Base-by-base conservation (phyloP, 140 eudicot species). In the Stevia rebaudiana region DNA sequence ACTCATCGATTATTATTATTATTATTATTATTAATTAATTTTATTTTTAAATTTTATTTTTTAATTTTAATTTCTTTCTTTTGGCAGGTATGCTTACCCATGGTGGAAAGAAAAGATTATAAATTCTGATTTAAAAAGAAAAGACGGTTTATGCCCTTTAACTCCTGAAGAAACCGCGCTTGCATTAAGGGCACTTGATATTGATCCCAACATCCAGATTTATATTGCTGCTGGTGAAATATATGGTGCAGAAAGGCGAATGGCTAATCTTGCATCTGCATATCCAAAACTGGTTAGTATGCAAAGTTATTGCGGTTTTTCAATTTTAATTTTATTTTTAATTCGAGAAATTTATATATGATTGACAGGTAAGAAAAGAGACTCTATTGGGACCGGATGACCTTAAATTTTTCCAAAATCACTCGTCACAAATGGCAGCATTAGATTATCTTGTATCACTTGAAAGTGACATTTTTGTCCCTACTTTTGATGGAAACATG, bases 51-150 rank as follows among this genome's bases (percentile, higher is more conserved):
- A n/a, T n/a, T n/a, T n/a, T n/a, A n/a, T 61, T 67, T 39, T 47
- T 18, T 36, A 31, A 4, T 35, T 5, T 21, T 65, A 50, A 56
- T 49, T 55, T 63, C 36, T n/a, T 39, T 36, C 8, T 44, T 48
- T 63, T 64, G 54, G 57, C 57, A 91, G 98, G 73, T 91, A 91
- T 85, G 96, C 98, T 36, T 87, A 87, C 77, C 96, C 96, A 8
- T 91, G 98, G 98, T 91, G 98, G 98, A 91, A 87, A 72, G 98
- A 91, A 82, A 91, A 91, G 80, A 76, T 84, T 54, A 87, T 91
- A 69, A 79, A 91, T 68, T 91, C 98, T 23, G 95, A 82, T 46
- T 48, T 83, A 71, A 91, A 87, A 77, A 77, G 98, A 61, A 87
- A 77, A 76, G 98, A 87, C 8, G 98, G 98, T 39, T 76, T 82